phyloP scores from a whole-genome alignment of 2,329 filamentous ascomycete species.

The Epichloe sibirici region DNA sequence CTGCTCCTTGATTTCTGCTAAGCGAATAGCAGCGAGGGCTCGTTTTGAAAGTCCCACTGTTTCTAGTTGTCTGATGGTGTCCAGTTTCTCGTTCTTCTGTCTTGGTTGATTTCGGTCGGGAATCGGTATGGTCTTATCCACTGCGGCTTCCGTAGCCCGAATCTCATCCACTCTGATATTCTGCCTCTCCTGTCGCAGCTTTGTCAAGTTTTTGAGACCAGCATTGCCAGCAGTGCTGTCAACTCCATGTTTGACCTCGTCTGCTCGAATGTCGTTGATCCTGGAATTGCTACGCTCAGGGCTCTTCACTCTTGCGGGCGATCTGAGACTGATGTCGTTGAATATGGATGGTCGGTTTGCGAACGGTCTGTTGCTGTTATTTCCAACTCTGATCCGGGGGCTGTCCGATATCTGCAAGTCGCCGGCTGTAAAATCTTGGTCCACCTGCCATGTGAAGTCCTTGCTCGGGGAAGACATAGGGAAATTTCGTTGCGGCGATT shows the following conservation, averaged over 20 bases:
- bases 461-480: conserved; percentile 32
- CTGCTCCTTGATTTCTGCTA: conserved; percentile 40
- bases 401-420: conserved; percentile 44
- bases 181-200: background rate
- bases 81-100: conserved; percentile 32
- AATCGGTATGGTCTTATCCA: conserved; percentile 20
- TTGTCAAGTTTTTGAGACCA: background rate
- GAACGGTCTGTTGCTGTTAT: conserved; percentile 20
- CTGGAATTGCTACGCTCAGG: conserved; percentile 27
- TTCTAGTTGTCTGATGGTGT: conserved; percentile 35
- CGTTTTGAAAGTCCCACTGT: conserved; percentile 31
- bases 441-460: conserved; percentile 43
- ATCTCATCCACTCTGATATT: conserved; percentile 20
- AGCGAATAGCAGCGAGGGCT: conserved; percentile 33
- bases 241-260: conserved; percentile 25
- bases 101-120: conserved; percentile 17
- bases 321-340: conserved; percentile 18
- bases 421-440: conserved; percentile 44
- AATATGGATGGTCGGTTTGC: conserved; percentile 20
- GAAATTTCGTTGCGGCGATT: conserved; percentile 8
- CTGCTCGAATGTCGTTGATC: conserved; percentile 31
- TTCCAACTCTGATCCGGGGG: conserved; percentile 33
- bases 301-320: conserved; percentile 15
- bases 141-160: conserved; percentile 20
- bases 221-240: conserved; percentile 10